These are phyloP conservation scores for Didymella pinodella DNA, from an alignment of 2,329 filamentous ascomycete genomes.

Conservation along the genomic window DNA sequence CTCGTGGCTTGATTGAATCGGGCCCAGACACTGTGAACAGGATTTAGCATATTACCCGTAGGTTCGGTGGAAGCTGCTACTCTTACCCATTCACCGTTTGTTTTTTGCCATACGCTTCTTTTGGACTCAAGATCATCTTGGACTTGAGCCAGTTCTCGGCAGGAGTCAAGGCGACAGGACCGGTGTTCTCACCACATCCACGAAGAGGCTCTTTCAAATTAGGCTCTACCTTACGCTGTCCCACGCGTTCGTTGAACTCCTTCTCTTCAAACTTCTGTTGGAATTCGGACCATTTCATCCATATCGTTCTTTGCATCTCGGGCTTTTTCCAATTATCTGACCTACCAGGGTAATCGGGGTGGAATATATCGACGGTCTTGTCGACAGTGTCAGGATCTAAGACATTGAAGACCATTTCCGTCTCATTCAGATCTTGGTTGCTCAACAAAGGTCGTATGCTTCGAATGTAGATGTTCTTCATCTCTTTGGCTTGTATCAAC, in stretches of 20 bases:
- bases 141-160: constrained; percentile 64
- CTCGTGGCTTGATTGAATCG: constrained; percentile 74
- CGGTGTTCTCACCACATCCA: neutral
- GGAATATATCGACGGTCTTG: constrained; percentile 57
- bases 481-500: constrained; percentile 61
- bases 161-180: constrained; percentile 22
- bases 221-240: too few relatives aligned
- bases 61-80: neutral
- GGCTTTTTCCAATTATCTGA: constrained; percentile 34
- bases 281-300: constrained; percentile 60
- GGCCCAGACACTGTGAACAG: constrained; percentile 58
- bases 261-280: constrained; percentile 45
- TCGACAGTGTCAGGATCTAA: constrained; percentile 40
- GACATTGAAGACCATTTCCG: constrained; percentile 71
- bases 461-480: constrained; percentile 71
- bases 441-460: constrained; percentile 62
- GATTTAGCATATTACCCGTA: too few relatives aligned
- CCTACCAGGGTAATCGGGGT: constrained; percentile 54
- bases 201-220: neutral
- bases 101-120: constrained; percentile 64
- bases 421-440: constrained; percentile 56
- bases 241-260: too few relatives aligned
- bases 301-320: constrained; percentile 24
- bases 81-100: constrained; percentile 63
- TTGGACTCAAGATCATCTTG: constrained; percentile 69